These are phyloP conservation scores for Chaetomium globosum DNA, from an alignment of 2,329 filamentous ascomycete genomes.

Conservation along the genomic window DNA sequence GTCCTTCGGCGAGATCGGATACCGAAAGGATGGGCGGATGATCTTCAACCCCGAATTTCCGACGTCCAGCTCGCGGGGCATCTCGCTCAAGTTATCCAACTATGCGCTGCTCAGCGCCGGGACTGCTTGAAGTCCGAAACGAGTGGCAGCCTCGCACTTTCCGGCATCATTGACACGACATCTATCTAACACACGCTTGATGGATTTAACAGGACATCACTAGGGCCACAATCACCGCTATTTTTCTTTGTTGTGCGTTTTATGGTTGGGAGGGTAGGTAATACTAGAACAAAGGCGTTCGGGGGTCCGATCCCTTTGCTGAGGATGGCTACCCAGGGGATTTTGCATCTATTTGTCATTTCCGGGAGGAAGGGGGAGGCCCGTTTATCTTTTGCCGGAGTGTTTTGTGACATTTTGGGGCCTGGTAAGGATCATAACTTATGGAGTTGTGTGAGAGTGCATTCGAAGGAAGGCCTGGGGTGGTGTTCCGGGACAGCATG, in stretches of 20 bases:
- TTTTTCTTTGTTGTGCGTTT: constrained; percentile 20
- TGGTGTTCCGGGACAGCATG: constrained; percentile 3
- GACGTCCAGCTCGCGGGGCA: constrained; percentile 53
- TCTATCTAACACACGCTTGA: neutral
- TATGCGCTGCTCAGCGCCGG: constrained; percentile 55
- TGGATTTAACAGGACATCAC: constrained; percentile 14
- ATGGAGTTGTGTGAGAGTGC: constrained; percentile 15
- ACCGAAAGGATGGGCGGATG: constrained; percentile 62
- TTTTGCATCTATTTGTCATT: constrained; percentile 23
- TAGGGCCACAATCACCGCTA: neutral
- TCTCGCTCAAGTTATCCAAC: constrained; percentile 60
- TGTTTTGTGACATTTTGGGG: constrained; percentile 8
- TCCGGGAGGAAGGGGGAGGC: constrained; percentile 16
- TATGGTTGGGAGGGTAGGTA: neutral
- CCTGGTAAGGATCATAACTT: constrained; percentile 13
- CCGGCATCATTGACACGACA: neutral
- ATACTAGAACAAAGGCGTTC: constrained; percentile 29
- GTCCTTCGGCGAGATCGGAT: constrained; percentile 62
- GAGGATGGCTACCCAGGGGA: constrained; percentile 5
- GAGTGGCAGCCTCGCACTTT: neutral
- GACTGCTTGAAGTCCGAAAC: constrained; percentile 38
- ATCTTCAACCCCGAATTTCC: constrained; percentile 60
- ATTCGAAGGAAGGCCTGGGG: neutral
- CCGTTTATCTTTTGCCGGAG: constrained; percentile 1
- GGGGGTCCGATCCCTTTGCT: neutral